Percentiles rank a stretch among this genome's conserved stretches.
These are phyloP conservation scores for Sclerospora graminicola DNA, from an alignment of 352 stramenopile genomes.

Conservation along the genomic window DNA sequence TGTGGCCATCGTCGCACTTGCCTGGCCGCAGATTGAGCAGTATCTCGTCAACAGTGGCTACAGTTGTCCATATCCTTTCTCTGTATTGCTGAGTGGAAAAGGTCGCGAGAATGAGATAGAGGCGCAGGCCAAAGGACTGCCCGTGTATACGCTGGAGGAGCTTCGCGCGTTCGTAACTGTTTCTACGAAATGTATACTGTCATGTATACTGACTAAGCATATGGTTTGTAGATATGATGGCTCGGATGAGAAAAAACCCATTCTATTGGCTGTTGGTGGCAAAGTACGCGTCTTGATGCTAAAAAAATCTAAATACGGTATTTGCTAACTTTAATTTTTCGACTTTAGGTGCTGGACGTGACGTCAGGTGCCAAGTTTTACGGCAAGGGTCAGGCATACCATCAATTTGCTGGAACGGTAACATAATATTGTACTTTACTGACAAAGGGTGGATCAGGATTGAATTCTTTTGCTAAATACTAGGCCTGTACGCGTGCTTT, in stretches of 20 bases:
- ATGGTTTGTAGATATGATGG: conserved; percentile 41
- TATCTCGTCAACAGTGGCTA: conserved; percentile 37
- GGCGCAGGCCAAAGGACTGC: conserved; percentile 22
- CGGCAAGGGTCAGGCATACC: conserved; percentile 55
- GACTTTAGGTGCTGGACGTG: conserved; percentile 53
- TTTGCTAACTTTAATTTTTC: not conserved
- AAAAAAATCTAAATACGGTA: no score
- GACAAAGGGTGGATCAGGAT: not conserved
- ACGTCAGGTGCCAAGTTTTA: conserved; percentile 68
- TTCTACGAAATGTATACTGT: conserved; percentile 3
- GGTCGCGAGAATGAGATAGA: conserved; percentile 1
- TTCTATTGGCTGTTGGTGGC: conserved; percentile 57
- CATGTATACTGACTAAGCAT: not conserved
- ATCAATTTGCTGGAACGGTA: conserved; percentile 64
- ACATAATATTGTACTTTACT: not conserved
- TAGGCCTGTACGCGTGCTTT: conserved; percentile 70
- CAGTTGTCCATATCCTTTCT: conserved; percentile 61
- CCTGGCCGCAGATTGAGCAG: conserved; percentile 68
- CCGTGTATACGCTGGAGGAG: conserved; percentile 51
- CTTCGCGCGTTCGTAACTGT: conserved; percentile 30
- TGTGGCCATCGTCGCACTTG: conserved; percentile 42
- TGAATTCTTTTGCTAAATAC: not conserved
- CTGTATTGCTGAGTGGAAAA: conserved; percentile 25
- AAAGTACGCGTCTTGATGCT: conserved; percentile 47
- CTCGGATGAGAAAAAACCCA: conserved; percentile 46